These are phyloP conservation scores for Trametes maxima DNA, from an alignment of 768 basidiomycete genomes.

Conservation along the genomic window DNA sequence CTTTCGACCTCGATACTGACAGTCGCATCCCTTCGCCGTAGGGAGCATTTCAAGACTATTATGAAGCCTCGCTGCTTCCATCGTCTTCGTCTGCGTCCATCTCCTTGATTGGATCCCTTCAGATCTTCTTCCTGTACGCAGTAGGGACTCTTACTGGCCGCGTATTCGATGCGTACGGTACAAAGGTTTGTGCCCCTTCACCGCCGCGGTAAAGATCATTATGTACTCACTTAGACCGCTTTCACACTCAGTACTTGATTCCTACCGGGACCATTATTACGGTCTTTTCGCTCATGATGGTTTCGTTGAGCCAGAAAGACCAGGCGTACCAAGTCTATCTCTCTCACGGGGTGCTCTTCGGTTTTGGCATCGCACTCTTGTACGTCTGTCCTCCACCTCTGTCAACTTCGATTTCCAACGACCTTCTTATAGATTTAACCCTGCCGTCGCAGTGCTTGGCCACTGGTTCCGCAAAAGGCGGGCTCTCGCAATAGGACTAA, in stretches of 20 bases:
- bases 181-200: constrained; percentile 16
- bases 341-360: constrained; percentile 35
- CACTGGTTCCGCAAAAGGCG: constrained; percentile 42
- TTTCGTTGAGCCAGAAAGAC: constrained; percentile 30
- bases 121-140: constrained; percentile 32
- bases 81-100: constrained; percentile 31
- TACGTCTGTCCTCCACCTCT: constrained; percentile 2
- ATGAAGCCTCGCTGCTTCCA: constrained; percentile 28
- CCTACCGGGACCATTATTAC: constrained; percentile 28
- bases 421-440: constrained; percentile 33
- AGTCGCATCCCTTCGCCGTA: constrained; percentile 1
- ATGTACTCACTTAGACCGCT: background rate
- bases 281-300: constrained; percentile 32
- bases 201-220: background rate
- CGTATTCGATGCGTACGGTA: constrained; percentile 33
- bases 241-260: constrained; percentile 22
- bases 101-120: constrained; percentile 32
- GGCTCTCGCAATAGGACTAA: constrained; percentile 41
- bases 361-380: constrained; percentile 33
- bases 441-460: constrained; percentile 34
- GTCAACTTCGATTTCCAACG: background rate
- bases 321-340: constrained; percentile 36
- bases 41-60: constrained; percentile 36
- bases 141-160: constrained; percentile 29
- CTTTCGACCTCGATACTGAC: background rate